Conservation (phyloP, 2,329 filamentous ascomycete species). For the Blumeriella jaapii region DNA sequence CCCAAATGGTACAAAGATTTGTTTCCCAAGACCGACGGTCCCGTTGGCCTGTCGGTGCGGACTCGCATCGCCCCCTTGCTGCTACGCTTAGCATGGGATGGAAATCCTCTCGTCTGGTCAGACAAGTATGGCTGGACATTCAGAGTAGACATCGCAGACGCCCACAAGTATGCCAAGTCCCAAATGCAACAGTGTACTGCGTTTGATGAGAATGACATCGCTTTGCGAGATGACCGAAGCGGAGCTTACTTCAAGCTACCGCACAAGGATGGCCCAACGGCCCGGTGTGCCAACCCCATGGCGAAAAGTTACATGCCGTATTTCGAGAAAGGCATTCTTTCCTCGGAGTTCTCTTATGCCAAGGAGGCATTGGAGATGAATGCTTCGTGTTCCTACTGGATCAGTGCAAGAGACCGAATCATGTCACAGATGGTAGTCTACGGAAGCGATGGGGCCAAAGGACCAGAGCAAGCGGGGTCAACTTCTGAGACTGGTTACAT, state of each 20-base stretch:
- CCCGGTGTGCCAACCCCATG: constrained; percentile 76
- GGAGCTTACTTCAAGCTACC: constrained; percentile 84
- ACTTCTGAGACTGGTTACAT: constrained; percentile 58
- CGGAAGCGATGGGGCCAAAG: constrained; percentile 44
- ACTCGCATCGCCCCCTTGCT: constrained; percentile 80
- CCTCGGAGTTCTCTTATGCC: constrained; percentile 79
- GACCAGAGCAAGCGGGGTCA: constrained; percentile 10
- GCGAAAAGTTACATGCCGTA: constrained; percentile 85
- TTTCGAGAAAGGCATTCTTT: constrained; percentile 80
- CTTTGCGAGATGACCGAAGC: constrained; percentile 52
- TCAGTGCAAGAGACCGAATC: constrained; percentile 86
- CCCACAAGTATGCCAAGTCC: constrained; percentile 54
- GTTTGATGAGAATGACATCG: constrained; percentile 56
- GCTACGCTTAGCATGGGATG: constrained; percentile 78
- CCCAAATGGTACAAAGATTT: constrained; percentile 94
- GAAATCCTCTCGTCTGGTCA: constrained; percentile 83
- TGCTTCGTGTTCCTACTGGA: constrained; percentile 97
- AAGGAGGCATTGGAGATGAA: constrained; percentile 98
- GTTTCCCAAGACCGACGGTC: constrained; percentile 54
- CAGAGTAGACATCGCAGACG: constrained; percentile 52
- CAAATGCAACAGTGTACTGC: constrained; percentile 68
- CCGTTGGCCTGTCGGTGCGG: constrained; percentile 71
- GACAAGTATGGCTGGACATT: constrained; percentile 92
- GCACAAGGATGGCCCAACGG: constrained; percentile 84
- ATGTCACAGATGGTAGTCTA: constrained; percentile 94